phyloP scores from a whole-genome alignment of 768 basidiomycete genomes.

The Trametes cubensis region DNA sequence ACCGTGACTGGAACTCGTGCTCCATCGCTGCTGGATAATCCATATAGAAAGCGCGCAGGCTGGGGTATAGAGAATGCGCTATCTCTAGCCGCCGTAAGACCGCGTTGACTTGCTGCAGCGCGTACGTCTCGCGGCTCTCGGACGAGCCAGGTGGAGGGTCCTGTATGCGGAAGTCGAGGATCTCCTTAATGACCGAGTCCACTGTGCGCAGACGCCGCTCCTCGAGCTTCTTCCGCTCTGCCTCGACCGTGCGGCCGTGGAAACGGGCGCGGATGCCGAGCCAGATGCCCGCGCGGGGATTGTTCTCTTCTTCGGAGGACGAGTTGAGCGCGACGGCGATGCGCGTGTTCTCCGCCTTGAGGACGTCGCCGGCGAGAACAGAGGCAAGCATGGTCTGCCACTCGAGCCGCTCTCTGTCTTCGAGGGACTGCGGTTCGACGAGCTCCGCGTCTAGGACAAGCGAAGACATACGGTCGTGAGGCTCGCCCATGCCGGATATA shows the following conservation, averaged over 20 bases:
- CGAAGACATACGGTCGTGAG: constrained; percentile 53
- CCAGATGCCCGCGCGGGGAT: constrained; percentile 77
- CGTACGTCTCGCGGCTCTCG: constrained; percentile 43
- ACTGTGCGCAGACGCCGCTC: constrained; percentile 81
- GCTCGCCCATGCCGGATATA: constrained; percentile 45
- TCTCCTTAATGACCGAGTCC: constrained; percentile 82
- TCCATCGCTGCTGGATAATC: constrained; percentile 77
- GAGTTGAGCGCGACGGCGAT: constrained; percentile 80
- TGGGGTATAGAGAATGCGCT: constrained; percentile 87
- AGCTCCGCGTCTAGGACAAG: constrained; percentile 63
- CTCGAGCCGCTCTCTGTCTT: constrained; percentile 83
- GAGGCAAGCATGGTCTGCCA: constrained; percentile 97
- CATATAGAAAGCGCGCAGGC: constrained; percentile 72
- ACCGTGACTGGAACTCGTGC: constrained; percentile 71
- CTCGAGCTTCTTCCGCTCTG: constrained; percentile 80
- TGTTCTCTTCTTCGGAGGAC: constrained; percentile 68
- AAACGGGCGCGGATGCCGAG: constrained; percentile 87
- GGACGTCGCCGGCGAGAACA: constrained; percentile 90
- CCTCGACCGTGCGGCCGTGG: constrained; percentile 74
- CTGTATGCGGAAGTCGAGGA: constrained; percentile 71
- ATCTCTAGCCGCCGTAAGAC: constrained; percentile 77
- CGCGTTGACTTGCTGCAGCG: constrained; percentile 62
- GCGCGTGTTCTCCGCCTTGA: constrained; percentile 92
- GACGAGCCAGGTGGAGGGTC: constrained; percentile 40
- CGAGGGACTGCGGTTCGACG: constrained; percentile 65